phyloP scores from a whole-genome alignment of 1,284 basidiomycete genomes.

The Irpex rosettiformis region DNA sequence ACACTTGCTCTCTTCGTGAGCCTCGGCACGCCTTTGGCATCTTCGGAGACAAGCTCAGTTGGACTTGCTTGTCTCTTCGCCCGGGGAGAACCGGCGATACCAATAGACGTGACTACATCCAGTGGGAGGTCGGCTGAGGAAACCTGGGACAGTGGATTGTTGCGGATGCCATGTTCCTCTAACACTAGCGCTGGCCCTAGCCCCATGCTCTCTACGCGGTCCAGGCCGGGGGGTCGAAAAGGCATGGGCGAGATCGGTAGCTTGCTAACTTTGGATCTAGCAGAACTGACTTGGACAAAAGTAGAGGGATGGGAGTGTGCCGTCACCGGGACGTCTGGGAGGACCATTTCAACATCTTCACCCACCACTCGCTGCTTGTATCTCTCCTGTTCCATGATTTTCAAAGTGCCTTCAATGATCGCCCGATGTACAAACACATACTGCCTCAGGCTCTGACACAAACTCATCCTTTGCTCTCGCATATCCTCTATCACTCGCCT shows the following conservation, averaged over 20 bases:
- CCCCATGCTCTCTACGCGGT: not conserved
- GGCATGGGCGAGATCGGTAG: not conserved
- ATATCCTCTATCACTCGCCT: slow-evolving; percentile 81
- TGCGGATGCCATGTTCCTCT: not conserved
- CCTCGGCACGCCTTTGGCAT: slow-evolving; percentile 49
- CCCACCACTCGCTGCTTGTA: slow-evolving; percentile 29
- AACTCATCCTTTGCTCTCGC: slow-evolving; percentile 88
- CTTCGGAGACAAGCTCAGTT: slow-evolving; percentile 63
- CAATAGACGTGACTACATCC: slow-evolving; percentile 12
- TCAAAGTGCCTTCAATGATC: slow-evolving; percentile 77
- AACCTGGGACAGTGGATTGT: not conserved
- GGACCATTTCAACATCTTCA: not conserved
- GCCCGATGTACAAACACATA: slow-evolving; percentile 89
- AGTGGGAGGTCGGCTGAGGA: not conserved
- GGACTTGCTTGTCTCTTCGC: slow-evolving; percentile 69
- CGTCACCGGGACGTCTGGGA: not conserved
- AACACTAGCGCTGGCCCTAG: slow-evolving; percentile 14
- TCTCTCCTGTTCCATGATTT: slow-evolving; percentile 74
- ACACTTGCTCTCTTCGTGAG: slow-evolving; percentile 66
- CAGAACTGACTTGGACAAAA: not conserved
- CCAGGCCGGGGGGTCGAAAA: slow-evolving; percentile 1
- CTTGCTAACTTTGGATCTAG: not conserved
- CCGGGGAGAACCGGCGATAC: slow-evolving; percentile 22
- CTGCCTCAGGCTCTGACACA: slow-evolving; percentile 86
- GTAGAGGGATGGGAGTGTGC: not conserved